phyloP scores from a whole-genome alignment of 768 basidiomycete genomes.

The Podaxis sp. region DNA sequence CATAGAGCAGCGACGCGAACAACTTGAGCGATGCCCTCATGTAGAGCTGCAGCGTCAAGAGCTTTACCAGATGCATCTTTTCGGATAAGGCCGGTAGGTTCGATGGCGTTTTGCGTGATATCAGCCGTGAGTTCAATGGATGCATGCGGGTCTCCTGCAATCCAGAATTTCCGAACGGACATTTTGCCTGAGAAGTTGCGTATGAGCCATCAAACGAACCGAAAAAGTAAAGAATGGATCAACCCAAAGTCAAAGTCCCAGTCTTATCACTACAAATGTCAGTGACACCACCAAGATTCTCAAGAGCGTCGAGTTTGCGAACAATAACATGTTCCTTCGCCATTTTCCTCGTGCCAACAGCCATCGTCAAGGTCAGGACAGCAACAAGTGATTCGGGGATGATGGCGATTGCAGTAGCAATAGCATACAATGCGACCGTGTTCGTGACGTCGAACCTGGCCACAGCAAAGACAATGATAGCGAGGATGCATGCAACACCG shows the following conservation, averaged over 20 bases:
- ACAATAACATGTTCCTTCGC: slow-evolving; percentile 60
- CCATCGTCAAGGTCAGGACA: slow-evolving; percentile 56
- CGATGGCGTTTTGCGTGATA: slow-evolving; percentile 28
- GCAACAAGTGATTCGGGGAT: slow-evolving; percentile 43
- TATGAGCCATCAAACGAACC: neutral
- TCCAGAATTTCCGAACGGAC: slow-evolving; percentile 39
- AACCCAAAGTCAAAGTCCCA: slow-evolving; percentile 50
- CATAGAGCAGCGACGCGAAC: slow-evolving; percentile 33
- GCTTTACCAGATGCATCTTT: neutral
- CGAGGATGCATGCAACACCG: slow-evolving; percentile 32
- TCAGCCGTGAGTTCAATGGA: slow-evolving; percentile 32
- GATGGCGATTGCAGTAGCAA: slow-evolving; percentile 37
- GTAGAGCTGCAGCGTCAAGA: slow-evolving; percentile 17
- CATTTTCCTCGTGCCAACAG: slow-evolving; percentile 54
- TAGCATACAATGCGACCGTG: slow-evolving; percentile 34
- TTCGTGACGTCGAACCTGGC: slow-evolving; percentile 30
- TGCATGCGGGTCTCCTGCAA: slow-evolving; percentile 26
- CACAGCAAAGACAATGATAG: slow-evolving; percentile 37
- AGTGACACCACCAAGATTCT: slow-evolving; percentile 56
- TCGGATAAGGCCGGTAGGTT: slow-evolving; percentile 25
- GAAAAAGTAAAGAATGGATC: neutral
- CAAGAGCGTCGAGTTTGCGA: slow-evolving; percentile 60
- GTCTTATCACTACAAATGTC: slow-evolving; percentile 66
- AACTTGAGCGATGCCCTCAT: slow-evolving; percentile 26
- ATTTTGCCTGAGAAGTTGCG: slow-evolving; percentile 30